These are phyloP conservation scores for Paxillus ammoniavirescens DNA, from an alignment of 768 basidiomycete genomes.

Conservation along the genomic window DNA sequence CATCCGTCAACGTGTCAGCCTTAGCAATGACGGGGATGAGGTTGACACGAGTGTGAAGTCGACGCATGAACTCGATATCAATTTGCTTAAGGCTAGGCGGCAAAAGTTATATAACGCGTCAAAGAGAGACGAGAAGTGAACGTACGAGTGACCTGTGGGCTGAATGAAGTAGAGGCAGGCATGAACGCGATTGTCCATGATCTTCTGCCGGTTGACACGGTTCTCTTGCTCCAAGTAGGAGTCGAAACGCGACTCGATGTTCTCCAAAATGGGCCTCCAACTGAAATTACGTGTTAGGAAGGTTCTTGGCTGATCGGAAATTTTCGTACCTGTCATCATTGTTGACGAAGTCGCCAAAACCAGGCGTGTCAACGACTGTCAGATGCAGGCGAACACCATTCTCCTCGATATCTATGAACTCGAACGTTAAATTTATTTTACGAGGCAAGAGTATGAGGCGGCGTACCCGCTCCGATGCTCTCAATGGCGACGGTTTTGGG, in stretches of 20 bases:
- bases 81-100: slow-evolving; percentile 84
- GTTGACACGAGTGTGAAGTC: slow-evolving; percentile 96
- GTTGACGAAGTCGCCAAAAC: slow-evolving; percentile 99
- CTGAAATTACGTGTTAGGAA: slow-evolving; percentile 41
- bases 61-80: slow-evolving; percentile 98
- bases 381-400: slow-evolving; percentile 94
- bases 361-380: slow-evolving; percentile 99
- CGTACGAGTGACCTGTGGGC: slow-evolving; percentile 96
- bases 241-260: slow-evolving; percentile 97
- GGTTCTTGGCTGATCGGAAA: slow-evolving; percentile 8
- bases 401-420: slow-evolving; percentile 90
- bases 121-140: neutral
- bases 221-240: slow-evolving; percentile 98
- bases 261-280: slow-evolving; percentile 98
- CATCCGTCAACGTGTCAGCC: slow-evolving; percentile 96
- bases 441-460: neutral
- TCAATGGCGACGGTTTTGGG: slow-evolving; percentile 96
- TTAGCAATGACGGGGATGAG: slow-evolving; percentile 98
- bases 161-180: slow-evolving; percentile 99
- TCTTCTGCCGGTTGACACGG: slow-evolving; percentile 91
- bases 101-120: neutral
- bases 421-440: slow-evolving; percentile 16
- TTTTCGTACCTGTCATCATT: slow-evolving; percentile 87
- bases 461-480: slow-evolving; percentile 94
- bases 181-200: slow-evolving; percentile 96